A percentile compares a stretch with the other conserved stretches of the same genome.
Conservation (phyloP, 2,329 filamentous ascomycete genomes). For the Helotiales sp. region DNA sequence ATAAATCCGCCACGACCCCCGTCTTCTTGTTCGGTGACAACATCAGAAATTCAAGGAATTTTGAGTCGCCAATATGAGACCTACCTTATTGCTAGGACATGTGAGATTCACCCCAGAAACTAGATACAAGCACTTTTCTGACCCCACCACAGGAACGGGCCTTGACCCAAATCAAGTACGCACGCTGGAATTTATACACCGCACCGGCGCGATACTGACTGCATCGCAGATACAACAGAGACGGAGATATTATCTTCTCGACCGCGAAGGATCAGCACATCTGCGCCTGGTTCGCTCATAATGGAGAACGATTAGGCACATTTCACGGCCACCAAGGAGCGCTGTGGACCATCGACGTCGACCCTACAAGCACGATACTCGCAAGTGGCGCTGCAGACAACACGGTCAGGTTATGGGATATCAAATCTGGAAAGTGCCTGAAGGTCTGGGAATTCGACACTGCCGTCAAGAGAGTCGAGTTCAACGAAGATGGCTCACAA, state of each 20-base stretch:
- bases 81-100: conserved; percentile 94
- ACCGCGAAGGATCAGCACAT: conserved; percentile 95
- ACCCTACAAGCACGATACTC: conserved; percentile 87
- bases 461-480: conserved; percentile 96
- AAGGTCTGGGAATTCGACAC: conserved; percentile 99
- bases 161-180: conserved; percentile 88
- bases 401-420: conserved; percentile 95
- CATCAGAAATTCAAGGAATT: conserved; percentile 2
- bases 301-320: conserved; percentile 94
- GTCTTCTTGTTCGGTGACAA: neutral
- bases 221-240: conserved; percentile 72
- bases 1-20: neutral
- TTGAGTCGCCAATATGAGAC: conserved; percentile 73
- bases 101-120: conserved; percentile 45
- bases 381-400: conserved; percentile 97
- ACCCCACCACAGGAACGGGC: conserved; percentile 71
- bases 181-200: conserved; percentile 13
- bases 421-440: conserved; percentile 86
- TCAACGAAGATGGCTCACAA: conserved; percentile 88
- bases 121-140: conserved; percentile 16
- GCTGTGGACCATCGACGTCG: conserved; percentile 97
- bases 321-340: conserved; percentile 97
- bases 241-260: conserved; percentile 96
- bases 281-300: conserved; percentile 96
- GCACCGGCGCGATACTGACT: conserved; percentile 23